Base-by-base conservation (phyloP, 2,329 filamentous ascomycete genomes). In the Colletotrichum karsti region DNA sequence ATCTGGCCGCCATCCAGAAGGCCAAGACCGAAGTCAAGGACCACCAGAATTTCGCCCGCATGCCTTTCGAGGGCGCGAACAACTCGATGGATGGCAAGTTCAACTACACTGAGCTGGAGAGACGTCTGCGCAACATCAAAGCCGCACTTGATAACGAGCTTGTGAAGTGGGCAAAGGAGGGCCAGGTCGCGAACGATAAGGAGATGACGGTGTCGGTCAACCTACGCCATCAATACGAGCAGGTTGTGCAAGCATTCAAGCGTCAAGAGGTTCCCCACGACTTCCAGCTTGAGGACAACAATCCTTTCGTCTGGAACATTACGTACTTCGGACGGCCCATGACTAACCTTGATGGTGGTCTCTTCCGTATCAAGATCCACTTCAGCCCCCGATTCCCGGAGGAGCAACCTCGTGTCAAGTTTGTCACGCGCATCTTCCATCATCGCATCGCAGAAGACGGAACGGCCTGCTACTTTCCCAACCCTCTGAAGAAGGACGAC, bases 291-390 rank as follows among this genome's bases (percentile, higher is more conserved):
- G 90, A 92, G 30, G 86, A 96, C 71, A 88, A 86, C 41, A 98
- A 98, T 74, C 95, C 95, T 0, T 98, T 98, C 75, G 85, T 95
- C 20, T 98, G 96, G 96, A 80, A 87, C 20, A 78, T 98, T 67
- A 96, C 93, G 2, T 95, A 97, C 77, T 97, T 98, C 76, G 96
- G 96, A 26, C 89, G 91, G 61, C 93, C 94, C 1, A 97, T 96
- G 92, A 97, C 94, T 6, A 94, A 97, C 72, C 88, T 98, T 2
- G 95, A 98, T 73, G 95, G 95, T 15, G 94, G 95, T 2, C 87
- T 98, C 69, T 95, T 98, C 82, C 89, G 89, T 69, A 91, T 98
- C 77, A 91, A 87, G 73, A 85, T 98, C 62, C 85, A 85, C 74
- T 91, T 98, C 74, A 97, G 94, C 73, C 91, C 93, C 6, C 88